Conservation (phyloP, 23 red algal genomes). For the Gracilaria domingensis region DNA sequence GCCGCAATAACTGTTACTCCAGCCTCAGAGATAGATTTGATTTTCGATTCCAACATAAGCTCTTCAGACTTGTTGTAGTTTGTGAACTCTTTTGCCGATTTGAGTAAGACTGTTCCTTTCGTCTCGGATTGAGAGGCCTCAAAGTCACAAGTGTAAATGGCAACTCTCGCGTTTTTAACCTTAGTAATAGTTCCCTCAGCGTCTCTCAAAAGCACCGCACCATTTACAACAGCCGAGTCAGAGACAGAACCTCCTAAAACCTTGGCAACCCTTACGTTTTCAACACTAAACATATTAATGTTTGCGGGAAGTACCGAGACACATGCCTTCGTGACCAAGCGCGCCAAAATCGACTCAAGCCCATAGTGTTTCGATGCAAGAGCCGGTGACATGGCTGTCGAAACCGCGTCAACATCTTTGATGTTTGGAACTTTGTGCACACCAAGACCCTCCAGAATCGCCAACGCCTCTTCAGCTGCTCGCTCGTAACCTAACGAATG, state of each 20-base stretch:
- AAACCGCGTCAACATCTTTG: conserved; percentile 55
- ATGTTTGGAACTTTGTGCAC: conserved; percentile 72
- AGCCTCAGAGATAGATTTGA: conserved; percentile 78
- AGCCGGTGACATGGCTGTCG: conserved; percentile 65
- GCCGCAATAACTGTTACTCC: conserved; percentile 92
- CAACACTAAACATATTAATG: conserved; percentile 84
- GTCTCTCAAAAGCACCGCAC: conserved; percentile 85
- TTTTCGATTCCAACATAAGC: conserved; percentile 71
- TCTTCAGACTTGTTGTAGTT: conserved; percentile 96
- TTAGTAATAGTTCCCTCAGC: conserved; percentile 85
- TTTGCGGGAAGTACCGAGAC: conserved; percentile 78
- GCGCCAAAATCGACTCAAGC: conserved; percentile 80
- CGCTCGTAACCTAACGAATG: conserved; percentile 76
- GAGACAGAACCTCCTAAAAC: conserved; percentile 82
- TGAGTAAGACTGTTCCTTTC: conserved; percentile 97
- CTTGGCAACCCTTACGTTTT: conserved; percentile 96
- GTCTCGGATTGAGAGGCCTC: conserved; percentile 94
- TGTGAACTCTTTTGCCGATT: conserved; percentile 87
- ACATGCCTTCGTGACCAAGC: conserved; percentile 93
- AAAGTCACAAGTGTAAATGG: conserved; percentile 93
- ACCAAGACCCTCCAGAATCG: conserved; percentile 69
- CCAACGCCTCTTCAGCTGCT: conserved; percentile 68
- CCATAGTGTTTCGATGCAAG: conserved; percentile 92
- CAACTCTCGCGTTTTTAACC: conserved; percentile 82
- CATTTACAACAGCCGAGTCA: conserved; percentile 81